Evolutionary conservation across 371 early-diverging fungal species (phyloP), one percentile per base, ranked within the genome.

Genomic region (Cokeromyces recurvatus): DNA sequence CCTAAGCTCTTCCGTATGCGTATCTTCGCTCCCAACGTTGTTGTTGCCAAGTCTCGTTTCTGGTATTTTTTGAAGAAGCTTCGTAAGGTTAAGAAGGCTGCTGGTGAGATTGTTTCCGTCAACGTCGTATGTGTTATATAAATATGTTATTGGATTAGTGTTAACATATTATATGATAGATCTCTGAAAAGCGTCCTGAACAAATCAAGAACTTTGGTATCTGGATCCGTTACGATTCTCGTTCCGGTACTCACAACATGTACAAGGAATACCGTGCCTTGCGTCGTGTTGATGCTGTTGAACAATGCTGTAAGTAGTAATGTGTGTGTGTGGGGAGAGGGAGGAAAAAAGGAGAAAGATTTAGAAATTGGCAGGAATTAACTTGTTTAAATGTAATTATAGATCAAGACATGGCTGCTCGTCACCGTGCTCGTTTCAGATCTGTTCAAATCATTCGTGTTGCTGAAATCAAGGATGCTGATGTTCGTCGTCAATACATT

Each of bases 181-280:
- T 99, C 81, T 81, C 77, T 71, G 98, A 98, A 82, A 90, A 95
- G 82, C 86, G 86, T 66, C 93, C 95, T 58, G 72, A 82, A 45
- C 79, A 81, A 68, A 91, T 97, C 77, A 99, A 99, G 91, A 99
- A 96, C 91, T 99, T 87, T 73, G 99, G 99, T 64, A 92, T 99
- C 85, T 95, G 92, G 92, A 89, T 99, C 64, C 94, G 96, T 64
- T 99, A 98, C 86, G 94, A 97, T 80, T 95, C 97, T 53, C 95
- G 97, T 78, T 96, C 94, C 47, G 98, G 98, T 59, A 94, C 97
- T 55, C 98, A 99, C 90, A 99, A 99, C 90, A 98, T 99, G 94
- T 98, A 99, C 91, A 99, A 99, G 91, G 99, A 99, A 85, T 97
- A 98, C 92, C 92, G 99, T 68, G 97, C 94, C 69, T 75, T 97